A percentile compares a stretch with the other conserved stretches of the same genome.
Conservation (phyloP, 1,284 basidiomycete species). For the Heterobasidion occidentale region DNA sequence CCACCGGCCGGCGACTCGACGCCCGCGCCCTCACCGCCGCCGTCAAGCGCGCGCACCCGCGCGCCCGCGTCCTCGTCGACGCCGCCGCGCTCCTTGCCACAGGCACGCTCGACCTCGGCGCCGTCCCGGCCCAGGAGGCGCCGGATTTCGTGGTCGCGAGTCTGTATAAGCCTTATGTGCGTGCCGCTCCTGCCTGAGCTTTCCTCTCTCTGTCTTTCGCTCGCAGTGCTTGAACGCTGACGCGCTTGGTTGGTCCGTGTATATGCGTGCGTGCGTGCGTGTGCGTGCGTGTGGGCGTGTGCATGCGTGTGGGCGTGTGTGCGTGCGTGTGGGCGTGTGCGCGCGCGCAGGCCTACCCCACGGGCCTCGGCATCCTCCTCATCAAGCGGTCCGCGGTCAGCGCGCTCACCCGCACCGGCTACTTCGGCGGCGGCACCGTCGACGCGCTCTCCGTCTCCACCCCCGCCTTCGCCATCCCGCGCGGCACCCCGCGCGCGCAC, state of each 20-base stretch:
- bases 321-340: no score
- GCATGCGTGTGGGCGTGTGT: no score
- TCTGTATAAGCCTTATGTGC: neutral
- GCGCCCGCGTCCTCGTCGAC: neutral
- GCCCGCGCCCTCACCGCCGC: neutral
- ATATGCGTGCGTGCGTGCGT: no score
- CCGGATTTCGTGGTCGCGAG: neutral
- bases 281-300: no score
- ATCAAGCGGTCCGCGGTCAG: neutral
- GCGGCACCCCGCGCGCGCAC: no score
- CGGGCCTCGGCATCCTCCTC: neutral
- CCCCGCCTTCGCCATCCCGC: neutral
- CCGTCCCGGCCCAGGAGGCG: neutral
- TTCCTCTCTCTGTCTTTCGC: no score
- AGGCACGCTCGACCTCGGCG: neutral
- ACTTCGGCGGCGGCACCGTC: neutral
- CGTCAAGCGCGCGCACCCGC: neutral
- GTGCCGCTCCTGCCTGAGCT: no score
- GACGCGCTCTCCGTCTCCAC: neutral
- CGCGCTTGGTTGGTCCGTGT: neutral
- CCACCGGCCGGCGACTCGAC: neutral
- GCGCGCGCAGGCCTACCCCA: neutral
- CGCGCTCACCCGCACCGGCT: neutral
- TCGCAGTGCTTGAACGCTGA: neutral
- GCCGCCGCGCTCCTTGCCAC: neutral